Conservation (phyloP, 257 asterid species). For the Capsicum pubescens region DNA sequence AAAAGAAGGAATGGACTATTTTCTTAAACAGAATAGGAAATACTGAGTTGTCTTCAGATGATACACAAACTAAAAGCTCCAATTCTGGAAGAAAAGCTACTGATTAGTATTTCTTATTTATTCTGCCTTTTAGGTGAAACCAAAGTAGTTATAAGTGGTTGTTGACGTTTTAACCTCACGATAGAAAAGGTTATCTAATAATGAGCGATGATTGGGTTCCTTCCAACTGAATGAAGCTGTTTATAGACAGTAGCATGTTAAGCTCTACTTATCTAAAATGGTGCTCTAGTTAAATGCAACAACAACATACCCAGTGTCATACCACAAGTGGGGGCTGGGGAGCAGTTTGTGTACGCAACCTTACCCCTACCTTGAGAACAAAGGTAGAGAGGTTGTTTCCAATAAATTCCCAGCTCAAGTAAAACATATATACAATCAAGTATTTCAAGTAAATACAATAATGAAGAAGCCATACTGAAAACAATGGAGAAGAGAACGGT, state of each 20-base stretch:
- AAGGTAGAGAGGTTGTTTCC: too few species aligned
- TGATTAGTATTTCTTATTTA: background rate
- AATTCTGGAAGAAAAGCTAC: background rate
- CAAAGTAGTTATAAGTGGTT: conserved; percentile 1
- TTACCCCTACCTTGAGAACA: too few species aligned
- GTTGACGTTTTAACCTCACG: background rate
- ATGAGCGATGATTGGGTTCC: background rate
- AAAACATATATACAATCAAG: too few species aligned
- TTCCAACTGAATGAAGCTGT: background rate
- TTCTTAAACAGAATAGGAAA: background rate
- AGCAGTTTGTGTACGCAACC: too few species aligned
- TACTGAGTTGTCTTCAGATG: background rate
- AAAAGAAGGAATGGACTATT: background rate
- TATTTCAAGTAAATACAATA: too few species aligned
- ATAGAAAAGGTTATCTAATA: background rate
- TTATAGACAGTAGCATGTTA: background rate
- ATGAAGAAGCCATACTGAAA: too few species aligned
- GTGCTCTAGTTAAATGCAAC: background rate
- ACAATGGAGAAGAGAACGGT: too few species aligned
- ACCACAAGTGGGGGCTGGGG: too few species aligned
- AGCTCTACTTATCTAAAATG: background rate
- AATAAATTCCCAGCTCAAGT: too few species aligned
- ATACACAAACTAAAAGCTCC: background rate
- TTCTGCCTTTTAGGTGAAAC: background rate
- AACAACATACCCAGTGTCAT: too few species aligned